Conservation (phyloP, 2,329 filamentous ascomycete species). For the Trichoderma sp. region DNA sequence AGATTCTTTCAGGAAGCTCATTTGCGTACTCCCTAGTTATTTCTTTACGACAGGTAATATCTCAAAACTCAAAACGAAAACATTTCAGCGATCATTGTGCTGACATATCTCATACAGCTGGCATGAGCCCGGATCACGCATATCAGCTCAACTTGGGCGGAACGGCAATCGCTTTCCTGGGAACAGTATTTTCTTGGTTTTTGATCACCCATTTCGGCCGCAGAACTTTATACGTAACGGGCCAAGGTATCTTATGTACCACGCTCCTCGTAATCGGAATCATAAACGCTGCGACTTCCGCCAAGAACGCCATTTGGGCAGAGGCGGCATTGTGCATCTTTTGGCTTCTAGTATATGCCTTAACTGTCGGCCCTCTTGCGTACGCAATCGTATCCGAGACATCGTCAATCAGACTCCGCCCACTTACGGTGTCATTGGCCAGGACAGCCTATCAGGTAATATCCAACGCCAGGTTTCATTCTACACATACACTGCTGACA, state of each 20-base stretch:
- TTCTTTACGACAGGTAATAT: slow-evolving; percentile 33
- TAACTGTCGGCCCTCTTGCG: slow-evolving; percentile 43
- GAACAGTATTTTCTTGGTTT: slow-evolving; percentile 47
- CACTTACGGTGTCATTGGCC: slow-evolving; percentile 56
- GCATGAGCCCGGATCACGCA: slow-evolving; percentile 32
- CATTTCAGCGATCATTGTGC: background rate
- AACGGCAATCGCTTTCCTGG: slow-evolving; percentile 44
- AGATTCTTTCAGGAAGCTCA: slow-evolving; percentile 15
- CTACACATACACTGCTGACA: background rate
- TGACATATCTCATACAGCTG: slow-evolving; percentile 28
- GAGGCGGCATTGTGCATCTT: slow-evolving; percentile 39
- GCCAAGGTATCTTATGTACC: slow-evolving; percentile 42
- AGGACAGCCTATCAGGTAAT: slow-evolving; percentile 43
- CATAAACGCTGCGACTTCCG: slow-evolving; percentile 38
- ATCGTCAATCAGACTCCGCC: slow-evolving; percentile 54
- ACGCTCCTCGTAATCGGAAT: slow-evolving; percentile 44
- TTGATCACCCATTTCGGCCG: slow-evolving; percentile 44
- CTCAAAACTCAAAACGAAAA: too few relatives aligned
- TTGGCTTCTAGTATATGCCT: slow-evolving; percentile 39
- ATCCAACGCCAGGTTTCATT: slow-evolving; percentile 36
- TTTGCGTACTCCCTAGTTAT: slow-evolving; percentile 42
- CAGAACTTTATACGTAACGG: slow-evolving; percentile 46
- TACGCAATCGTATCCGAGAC: slow-evolving; percentile 41
- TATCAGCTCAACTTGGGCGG: slow-evolving; percentile 42
- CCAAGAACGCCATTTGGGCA: slow-evolving; percentile 32